Conservation (phyloP, 495 filamentous ascomycete species). For the Articulospora tetracladia region DNA sequence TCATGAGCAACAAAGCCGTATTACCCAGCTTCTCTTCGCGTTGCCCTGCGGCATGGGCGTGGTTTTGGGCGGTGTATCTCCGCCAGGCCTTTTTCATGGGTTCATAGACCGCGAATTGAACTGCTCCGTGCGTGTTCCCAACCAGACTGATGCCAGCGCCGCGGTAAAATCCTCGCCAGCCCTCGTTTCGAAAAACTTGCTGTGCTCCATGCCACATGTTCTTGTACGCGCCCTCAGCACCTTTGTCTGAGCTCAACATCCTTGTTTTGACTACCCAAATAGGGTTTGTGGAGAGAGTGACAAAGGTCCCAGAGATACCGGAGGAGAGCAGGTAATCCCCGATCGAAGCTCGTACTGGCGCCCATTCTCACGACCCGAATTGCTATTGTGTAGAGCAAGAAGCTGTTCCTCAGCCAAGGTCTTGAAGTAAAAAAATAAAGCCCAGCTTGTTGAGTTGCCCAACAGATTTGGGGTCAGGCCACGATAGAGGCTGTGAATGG, state of each 20-base stretch:
- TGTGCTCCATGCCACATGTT: conserved; percentile 64
- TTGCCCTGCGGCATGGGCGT: conserved; percentile 1
- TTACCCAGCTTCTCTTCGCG: conserved; percentile 53
- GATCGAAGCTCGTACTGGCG: conserved; percentile 35
- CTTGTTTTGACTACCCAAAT: conserved; percentile 99
- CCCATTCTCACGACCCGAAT: background rate
- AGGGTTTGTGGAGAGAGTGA: conserved; percentile 84
- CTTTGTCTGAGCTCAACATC: conserved; percentile 81
- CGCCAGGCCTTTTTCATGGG: conserved; percentile 61
- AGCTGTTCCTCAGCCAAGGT: conserved; percentile 35
- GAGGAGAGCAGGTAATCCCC: conserved; percentile 83
- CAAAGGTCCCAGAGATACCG: conserved; percentile 67
- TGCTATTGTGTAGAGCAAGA: conserved; percentile 15
- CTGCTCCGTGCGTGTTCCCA: conserved; percentile 90
- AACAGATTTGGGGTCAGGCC: conserved; percentile 86
- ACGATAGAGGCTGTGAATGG: conserved; percentile 71
- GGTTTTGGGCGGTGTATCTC: conserved; percentile 22
- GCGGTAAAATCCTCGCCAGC: conserved; percentile 82
- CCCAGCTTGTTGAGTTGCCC: conserved; percentile 90
- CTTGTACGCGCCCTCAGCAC: conserved; percentile 75
- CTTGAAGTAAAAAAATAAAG: conserved; percentile 78
- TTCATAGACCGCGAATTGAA: conserved; percentile 97
- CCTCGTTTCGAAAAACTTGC: conserved; percentile 64
- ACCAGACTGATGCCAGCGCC: conserved; percentile 81
- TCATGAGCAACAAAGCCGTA: conserved; percentile 71